These are phyloP conservation scores for Ostreobium quekettii DNA, from an alignment of 139 green algal species.

Conservation along the genomic window DNA sequence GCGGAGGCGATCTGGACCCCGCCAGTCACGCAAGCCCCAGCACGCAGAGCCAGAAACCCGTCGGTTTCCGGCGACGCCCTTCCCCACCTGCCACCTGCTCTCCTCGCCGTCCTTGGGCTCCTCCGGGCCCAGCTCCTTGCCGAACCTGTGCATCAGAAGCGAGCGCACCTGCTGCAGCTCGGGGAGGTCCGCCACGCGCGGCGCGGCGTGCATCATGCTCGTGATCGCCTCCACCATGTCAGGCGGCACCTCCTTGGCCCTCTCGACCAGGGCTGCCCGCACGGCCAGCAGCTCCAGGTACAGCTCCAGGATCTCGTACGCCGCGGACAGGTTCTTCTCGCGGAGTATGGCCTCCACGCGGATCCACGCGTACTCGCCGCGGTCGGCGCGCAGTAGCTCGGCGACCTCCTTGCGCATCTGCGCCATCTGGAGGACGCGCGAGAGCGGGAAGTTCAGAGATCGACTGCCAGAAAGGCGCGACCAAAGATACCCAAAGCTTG, in stretches of 20 bases:
- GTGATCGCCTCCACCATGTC: constrained; percentile 66
- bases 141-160: constrained; percentile 33
- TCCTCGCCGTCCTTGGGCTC: not conserved
- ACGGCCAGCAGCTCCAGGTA: constrained; percentile 83
- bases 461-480: not conserved
- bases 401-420: constrained; percentile 59
- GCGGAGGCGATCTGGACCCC: too few relatives aligned
- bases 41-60: too few relatives aligned
- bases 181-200: constrained; percentile 47
- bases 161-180: constrained; percentile 48
- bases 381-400: constrained; percentile 54
- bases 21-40: too few relatives aligned
- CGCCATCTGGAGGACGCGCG: constrained; percentile 42
- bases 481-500: too few relatives aligned
- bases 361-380: constrained; percentile 73
- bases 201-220: constrained; percentile 46
- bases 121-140: constrained; percentile 5
- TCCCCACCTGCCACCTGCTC: not conserved
- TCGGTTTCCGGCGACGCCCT: too few relatives aligned
- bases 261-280: constrained; percentile 62
- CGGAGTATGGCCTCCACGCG: constrained; percentile 79
- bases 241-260: constrained; percentile 41
- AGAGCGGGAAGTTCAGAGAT: not conserved
- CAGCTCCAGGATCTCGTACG: constrained; percentile 84
- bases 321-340: constrained; percentile 50